Evolutionary conservation across 2,329 filamentous ascomycete genomes (phyloP).

Genomic region (Cordyceps militaris): DNA sequence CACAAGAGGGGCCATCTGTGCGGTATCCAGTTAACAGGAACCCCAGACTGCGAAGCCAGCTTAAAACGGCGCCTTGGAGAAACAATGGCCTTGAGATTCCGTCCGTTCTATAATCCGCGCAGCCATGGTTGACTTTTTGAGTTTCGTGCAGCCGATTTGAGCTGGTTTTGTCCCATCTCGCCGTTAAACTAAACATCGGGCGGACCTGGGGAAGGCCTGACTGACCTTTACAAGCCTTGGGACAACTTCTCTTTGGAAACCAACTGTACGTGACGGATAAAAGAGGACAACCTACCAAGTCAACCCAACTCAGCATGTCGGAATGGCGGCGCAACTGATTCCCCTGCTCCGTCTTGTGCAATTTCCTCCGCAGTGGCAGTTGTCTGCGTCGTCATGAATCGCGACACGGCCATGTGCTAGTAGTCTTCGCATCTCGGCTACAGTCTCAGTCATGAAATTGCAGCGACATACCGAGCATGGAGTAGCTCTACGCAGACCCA

Average conservation of each 20-base stretch:
- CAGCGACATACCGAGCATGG: neutral
- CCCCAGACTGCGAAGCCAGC: neutral
- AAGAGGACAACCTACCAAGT: neutral
- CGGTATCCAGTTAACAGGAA: neutral
- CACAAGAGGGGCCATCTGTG: neutral
- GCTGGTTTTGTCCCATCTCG: slow-evolving; percentile 1
- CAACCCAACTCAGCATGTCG: neutral
- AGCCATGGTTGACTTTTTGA: neutral
- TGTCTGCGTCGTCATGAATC: neutral
- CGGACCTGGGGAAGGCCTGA: slow-evolving; percentile 4
- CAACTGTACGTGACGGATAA: neutral
- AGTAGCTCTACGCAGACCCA: neutral
- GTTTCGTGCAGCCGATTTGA: neutral
- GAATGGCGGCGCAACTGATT: neutral
- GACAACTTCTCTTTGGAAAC: too few relatives aligned
- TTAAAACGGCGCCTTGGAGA: neutral
- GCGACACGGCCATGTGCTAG: neutral
- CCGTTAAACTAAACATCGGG: neutral
- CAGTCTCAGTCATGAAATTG: slow-evolving; percentile 1
- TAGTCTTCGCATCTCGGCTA: neutral
- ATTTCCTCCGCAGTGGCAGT: neutral
- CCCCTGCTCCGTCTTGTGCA: neutral
- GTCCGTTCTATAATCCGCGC: neutral
- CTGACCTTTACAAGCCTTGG: too few relatives aligned
- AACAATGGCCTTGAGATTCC: neutral